These are phyloP conservation scores for Sphagnum tenellum DNA, from an alignment of 225 moss, liverwort and hornwort genomes.

Conservation along the genomic window DNA sequence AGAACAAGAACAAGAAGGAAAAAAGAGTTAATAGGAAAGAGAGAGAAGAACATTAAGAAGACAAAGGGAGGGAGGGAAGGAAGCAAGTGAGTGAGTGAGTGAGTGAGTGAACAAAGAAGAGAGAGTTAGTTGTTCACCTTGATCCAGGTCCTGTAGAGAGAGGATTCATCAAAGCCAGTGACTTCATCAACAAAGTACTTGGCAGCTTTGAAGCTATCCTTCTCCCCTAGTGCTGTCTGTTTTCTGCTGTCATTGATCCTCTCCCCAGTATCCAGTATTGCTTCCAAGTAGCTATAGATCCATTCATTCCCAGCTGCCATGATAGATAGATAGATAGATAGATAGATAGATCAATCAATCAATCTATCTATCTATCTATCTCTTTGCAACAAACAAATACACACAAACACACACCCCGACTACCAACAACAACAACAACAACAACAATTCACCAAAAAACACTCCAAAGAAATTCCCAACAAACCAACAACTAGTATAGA, in stretches of 20 bases:
- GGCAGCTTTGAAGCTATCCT: constrained; percentile 49
- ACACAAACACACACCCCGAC: neutral
- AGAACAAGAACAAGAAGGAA: no score
- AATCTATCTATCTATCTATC: neutral
- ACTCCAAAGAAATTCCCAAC: no score
- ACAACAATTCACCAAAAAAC: no score
- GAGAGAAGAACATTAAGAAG: no score
- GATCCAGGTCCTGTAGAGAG: constrained; percentile 63
- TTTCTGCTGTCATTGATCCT: constrained; percentile 34
- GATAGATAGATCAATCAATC: no score
- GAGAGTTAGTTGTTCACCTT: constrained; percentile 24
- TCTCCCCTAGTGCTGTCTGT: neutral
- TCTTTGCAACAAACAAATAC: neutral
- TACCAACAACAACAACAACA: neutral
- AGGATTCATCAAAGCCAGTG: constrained; percentile 56
- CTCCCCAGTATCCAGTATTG: constrained; percentile 67
- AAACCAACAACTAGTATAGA: no score
- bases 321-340: no score
- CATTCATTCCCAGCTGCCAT: constrained; percentile 69
- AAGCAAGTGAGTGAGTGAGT: no score
- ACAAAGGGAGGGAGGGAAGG: no score
- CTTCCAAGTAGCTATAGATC: constrained; percentile 71
- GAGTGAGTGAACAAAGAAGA: neutral
- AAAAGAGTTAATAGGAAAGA: neutral
- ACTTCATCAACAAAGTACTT: constrained; percentile 69